phyloP scores from a whole-genome alignment of 2,329 filamentous ascomycete genomes.

The Aspergillus pseudotamarii region DNA sequence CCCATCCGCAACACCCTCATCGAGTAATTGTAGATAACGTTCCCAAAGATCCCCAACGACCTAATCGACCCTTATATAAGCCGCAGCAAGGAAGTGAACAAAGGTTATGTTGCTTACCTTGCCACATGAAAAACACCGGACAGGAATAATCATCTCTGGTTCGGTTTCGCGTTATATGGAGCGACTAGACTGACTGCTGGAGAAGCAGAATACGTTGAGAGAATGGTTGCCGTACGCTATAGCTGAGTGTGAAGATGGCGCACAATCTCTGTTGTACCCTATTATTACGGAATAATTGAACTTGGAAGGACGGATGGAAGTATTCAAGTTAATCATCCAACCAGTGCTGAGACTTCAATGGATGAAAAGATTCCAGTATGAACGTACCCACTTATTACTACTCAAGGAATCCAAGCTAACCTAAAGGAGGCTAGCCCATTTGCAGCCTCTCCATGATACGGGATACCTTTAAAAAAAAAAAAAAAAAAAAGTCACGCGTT shows the following conservation, averaged over 20 bases:
- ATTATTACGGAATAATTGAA: background rate
- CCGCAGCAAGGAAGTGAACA: background rate
- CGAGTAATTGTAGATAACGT: slow-evolving; percentile 85
- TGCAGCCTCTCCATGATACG: background rate
- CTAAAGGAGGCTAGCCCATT: background rate
- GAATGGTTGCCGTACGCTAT: background rate
- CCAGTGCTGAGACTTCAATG: background rate
- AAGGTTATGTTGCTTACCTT: slow-evolving; percentile 66
- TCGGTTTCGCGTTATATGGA: background rate
- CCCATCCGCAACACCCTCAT: slow-evolving; percentile 75
- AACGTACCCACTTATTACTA: background rate
- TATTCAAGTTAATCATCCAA: background rate
- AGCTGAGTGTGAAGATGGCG: background rate
- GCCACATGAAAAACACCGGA: slow-evolving; percentile 98
- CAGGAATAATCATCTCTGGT: slow-evolving; percentile 88
- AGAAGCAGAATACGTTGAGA: background rate
- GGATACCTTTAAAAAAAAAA: background rate
- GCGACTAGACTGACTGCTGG: background rate
- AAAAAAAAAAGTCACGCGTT: background rate
- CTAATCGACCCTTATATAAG: slow-evolving; percentile 51
- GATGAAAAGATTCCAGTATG: background rate
- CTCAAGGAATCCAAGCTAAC: background rate
- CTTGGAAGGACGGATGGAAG: background rate
- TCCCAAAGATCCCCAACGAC: slow-evolving; percentile 98
- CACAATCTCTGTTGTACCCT: background rate